phyloP scores from a whole-genome alignment of 73 alveolate species.

The Paramecium octaurelia region DNA sequence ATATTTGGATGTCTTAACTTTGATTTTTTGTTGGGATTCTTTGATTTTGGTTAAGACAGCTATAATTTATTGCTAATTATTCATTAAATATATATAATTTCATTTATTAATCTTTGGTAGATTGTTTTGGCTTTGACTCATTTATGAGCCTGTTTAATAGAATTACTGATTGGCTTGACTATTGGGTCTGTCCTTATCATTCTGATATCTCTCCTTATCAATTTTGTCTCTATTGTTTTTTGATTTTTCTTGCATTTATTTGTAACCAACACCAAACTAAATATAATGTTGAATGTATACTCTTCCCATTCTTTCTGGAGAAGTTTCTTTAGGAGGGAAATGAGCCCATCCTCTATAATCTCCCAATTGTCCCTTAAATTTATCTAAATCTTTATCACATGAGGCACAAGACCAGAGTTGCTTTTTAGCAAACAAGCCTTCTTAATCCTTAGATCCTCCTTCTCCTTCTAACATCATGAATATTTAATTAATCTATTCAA shows the following conservation, averaged over 20 bases:
- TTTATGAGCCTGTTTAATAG: constrained; percentile 1
- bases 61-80: background rate
- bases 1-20: constrained; percentile 35
- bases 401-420: constrained; percentile 60
- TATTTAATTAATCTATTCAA: background rate
- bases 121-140: background rate
- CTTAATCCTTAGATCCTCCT: constrained; percentile 28
- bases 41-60: constrained; percentile 2
- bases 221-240: background rate
- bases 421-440: constrained; percentile 50
- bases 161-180: constrained; percentile 2
- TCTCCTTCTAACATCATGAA: constrained; percentile 20
- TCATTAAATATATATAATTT: background rate
- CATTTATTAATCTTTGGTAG: constrained; percentile 2
- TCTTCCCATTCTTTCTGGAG: constrained; percentile 66
- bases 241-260: background rate
- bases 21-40: background rate
- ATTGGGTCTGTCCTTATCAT: background rate
- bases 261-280: constrained; percentile 47
- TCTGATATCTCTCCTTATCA: constrained; percentile 28
- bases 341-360: constrained; percentile 57
- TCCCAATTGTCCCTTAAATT: constrained; percentile 58
- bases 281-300: background rate
- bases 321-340: constrained; percentile 63
- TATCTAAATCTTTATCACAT: constrained; percentile 56